Evolutionary conservation across 2,329 filamentous ascomycete species (phyloP).

Genomic region (Apiospora aurea): DNA sequence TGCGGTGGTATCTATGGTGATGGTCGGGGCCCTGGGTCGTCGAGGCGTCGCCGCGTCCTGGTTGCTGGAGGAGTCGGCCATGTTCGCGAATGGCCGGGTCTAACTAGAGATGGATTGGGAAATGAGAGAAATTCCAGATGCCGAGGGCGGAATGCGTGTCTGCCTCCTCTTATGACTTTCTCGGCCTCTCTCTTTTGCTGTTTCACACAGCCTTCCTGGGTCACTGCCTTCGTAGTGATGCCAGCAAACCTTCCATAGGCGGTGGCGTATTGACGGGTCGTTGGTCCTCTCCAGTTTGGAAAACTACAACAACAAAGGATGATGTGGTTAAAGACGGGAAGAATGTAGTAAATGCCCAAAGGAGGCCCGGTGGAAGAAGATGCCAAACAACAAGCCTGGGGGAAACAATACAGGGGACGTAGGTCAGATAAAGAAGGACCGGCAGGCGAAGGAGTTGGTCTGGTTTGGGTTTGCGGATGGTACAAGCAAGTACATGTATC

Average conservation of each 20-base stretch:
- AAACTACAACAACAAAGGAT: constrained; percentile 7
- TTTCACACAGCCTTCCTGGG: constrained; percentile 13
- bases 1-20: constrained; percentile 46
- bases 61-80: constrained; percentile 22
- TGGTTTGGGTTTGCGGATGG: not conserved
- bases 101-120: not conserved
- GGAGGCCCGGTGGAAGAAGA: constrained; percentile 1
- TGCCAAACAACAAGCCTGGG: not conserved
- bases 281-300: not conserved
- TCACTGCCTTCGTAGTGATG: not conserved
- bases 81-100: constrained; percentile 19
- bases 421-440: not conserved
- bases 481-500: not conserved
- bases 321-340: not conserved
- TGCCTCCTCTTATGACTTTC: not conserved
- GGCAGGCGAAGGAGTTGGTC: not conserved
- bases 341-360: not conserved
- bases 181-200: not conserved
- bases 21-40: constrained; percentile 38
- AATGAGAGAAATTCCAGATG: constrained; percentile 13
- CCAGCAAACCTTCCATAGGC: constrained; percentile 17
- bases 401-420: not conserved
- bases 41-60: constrained; percentile 15
- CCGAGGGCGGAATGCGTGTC: constrained; percentile 3
- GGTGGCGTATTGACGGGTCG: constrained; percentile 1